Conservation (phyloP, 495 filamentous ascomycete genomes). For the Darksidea phi region DNA sequence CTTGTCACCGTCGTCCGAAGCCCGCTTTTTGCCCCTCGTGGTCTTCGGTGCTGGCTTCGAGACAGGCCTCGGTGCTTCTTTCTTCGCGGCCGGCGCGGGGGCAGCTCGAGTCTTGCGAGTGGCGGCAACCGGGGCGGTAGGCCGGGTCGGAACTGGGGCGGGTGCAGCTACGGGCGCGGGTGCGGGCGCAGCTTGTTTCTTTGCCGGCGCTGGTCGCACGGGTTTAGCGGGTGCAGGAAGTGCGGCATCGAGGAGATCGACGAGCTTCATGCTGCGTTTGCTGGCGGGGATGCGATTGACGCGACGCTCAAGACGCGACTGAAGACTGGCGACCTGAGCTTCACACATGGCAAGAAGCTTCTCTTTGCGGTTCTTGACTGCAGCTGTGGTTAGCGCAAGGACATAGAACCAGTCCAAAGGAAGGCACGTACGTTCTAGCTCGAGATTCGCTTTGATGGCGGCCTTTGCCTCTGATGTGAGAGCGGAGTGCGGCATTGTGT, state of each 20-base stretch:
- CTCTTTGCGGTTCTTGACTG: constrained; percentile 88
- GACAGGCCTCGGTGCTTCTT: constrained; percentile 22
- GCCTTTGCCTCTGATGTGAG: constrained; percentile 54
- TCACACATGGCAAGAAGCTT: constrained; percentile 90
- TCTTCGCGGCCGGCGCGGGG: constrained; percentile 30
- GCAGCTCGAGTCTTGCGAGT: background rate
- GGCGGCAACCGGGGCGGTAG: constrained; percentile 10
- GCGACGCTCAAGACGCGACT: constrained; percentile 86
- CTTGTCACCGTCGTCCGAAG: constrained; percentile 64
- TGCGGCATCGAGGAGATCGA: constrained; percentile 66
- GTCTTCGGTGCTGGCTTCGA: constrained; percentile 35
- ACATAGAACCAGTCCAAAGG: background rate
- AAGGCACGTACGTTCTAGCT: constrained; percentile 73
- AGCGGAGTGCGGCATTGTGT: constrained; percentile 85
- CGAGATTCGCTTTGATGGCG: constrained; percentile 85
- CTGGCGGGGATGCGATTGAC: constrained; percentile 86
- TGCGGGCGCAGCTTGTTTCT: constrained; percentile 30
- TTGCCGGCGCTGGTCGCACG: constrained; percentile 30
- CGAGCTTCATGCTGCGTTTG: constrained; percentile 78
- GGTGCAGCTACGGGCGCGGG: constrained; percentile 35
- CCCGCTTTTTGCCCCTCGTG: constrained; percentile 54
- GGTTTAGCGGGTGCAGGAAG: too few species aligned
- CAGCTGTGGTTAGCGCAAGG: background rate
- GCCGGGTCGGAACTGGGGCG: constrained; percentile 20
- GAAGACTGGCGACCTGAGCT: constrained; percentile 78